Percentiles rank a stretch among this genome's conserved stretches.
Evolutionary conservation across 2,329 filamentous ascomycete species (phyloP).

Genomic region (Xylaria sp.): DNA sequence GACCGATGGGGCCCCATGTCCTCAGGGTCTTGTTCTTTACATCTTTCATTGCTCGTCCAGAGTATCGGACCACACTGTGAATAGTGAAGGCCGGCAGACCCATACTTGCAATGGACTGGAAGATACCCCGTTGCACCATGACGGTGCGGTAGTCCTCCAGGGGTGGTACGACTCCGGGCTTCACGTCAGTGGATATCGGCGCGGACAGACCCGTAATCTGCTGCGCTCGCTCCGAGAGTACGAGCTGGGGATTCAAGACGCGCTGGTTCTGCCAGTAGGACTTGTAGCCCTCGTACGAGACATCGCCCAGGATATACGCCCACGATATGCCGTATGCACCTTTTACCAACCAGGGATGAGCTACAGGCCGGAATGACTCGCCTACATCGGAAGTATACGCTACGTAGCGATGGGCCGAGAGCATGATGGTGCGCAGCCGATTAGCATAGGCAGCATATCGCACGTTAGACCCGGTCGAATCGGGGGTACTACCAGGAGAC

Average conservation of each 20-base stretch:
- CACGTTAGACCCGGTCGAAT: constrained; percentile 78
- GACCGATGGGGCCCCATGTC: constrained; percentile 86
- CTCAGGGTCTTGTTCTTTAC: constrained; percentile 68
- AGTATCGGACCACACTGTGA: constrained; percentile 86
- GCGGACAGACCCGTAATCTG: constrained; percentile 43
- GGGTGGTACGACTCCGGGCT: constrained; percentile 51
- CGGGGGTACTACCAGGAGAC: constrained; percentile 53
- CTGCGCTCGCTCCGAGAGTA: constrained; percentile 46
- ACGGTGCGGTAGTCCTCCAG: constrained; percentile 88
- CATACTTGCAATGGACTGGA: constrained; percentile 90
- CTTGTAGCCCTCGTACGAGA: constrained; percentile 90
- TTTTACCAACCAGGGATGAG: constrained; percentile 76
- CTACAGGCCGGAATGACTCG: constrained; percentile 89
- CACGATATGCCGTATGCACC: constrained; percentile 87
- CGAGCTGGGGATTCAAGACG: constrained; percentile 61
- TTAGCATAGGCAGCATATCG: constrained; percentile 92
- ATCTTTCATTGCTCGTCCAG: constrained; percentile 77
- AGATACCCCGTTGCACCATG: constrained; percentile 84
- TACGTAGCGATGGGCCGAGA: constrained; percentile 90
- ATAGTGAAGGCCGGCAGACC: constrained; percentile 90
- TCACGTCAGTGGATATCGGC: constrained; percentile 27
- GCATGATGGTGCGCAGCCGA: constrained; percentile 77
- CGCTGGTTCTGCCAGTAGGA: constrained; percentile 83
- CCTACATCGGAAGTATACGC: constrained; percentile 96
- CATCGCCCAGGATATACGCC: constrained; percentile 87